Percentiles rank a stretch among this genome's conserved stretches.
These are phyloP conservation scores for Andrographis paniculata DNA, from an alignment of 305 asterid species.

Conservation along the genomic window DNA sequence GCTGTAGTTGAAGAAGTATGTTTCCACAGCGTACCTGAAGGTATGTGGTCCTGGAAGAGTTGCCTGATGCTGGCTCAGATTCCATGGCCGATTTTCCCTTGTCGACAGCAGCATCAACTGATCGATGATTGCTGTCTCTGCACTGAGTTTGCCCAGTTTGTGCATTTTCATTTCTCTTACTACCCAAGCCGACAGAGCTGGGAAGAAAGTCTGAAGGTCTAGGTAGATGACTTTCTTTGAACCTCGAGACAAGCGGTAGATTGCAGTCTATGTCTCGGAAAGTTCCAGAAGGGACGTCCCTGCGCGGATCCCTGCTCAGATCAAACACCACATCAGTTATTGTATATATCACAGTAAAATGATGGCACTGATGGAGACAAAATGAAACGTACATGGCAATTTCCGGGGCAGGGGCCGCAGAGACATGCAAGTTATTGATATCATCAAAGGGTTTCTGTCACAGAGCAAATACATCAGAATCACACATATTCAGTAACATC, in stretches of 20 bases:
- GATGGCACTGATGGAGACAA: too few relatives aligned
- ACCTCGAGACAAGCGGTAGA: conserved; percentile 16
- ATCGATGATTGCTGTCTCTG: conserved; percentile 15
- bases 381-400: too few relatives aligned
- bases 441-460: too few relatives aligned
- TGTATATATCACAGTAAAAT: too few relatives aligned
- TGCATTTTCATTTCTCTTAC: neutral
- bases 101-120: conserved; percentile 7
- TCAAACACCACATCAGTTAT: too few relatives aligned
- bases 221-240: conserved; percentile 13
- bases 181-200: neutral
- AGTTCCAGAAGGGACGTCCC: conserved; percentile 7
- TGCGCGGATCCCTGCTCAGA: too few relatives aligned
- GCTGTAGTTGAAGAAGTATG: neutral
- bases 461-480: too few relatives aligned
- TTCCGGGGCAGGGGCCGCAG: too few relatives aligned
- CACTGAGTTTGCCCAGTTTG: neutral
- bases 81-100: conserved; percentile 15
- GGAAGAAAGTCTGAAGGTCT: conserved; percentile 7
- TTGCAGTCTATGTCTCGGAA: conserved; percentile 24
- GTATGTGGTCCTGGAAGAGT: conserved; percentile 14
- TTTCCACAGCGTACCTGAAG: conserved; percentile 34
- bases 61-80: conserved; percentile 2
- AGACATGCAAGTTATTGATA: too few relatives aligned
- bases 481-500: too few relatives aligned